phyloP scores from a whole-genome alignment of 2,329 filamentous ascomycete genomes.

The Botryosphaeria dothidea region DNA sequence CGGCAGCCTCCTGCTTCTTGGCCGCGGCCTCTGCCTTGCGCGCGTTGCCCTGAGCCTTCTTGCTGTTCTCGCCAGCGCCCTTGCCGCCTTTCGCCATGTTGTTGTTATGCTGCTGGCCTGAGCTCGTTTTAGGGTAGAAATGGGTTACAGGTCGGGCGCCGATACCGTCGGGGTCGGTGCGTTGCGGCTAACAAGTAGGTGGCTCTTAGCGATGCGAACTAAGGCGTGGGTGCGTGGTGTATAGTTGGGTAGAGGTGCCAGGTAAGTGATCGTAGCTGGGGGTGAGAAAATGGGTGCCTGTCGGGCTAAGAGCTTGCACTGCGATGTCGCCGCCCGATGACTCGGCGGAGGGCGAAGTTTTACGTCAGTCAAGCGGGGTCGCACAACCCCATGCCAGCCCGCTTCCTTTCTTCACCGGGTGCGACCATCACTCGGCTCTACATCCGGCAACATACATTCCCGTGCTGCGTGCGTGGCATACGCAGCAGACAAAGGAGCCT shows the following conservation, averaged over 20 bases:
- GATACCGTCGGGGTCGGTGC: background rate
- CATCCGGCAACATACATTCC: background rate
- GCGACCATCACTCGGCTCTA: background rate
- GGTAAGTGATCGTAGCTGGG: background rate
- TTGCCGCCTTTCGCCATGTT: slow-evolving; percentile 62
- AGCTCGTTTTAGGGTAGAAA: slow-evolving; percentile 1
- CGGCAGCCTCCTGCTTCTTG: slow-evolving; percentile 71
- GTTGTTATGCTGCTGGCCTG: background rate
- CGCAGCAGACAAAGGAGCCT: background rate
- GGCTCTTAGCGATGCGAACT: background rate
- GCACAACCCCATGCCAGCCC: background rate
- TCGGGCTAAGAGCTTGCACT: slow-evolving; percentile 15
- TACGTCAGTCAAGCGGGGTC: slow-evolving; percentile 12
- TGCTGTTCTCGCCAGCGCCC: slow-evolving; percentile 69
- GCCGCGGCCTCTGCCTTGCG: slow-evolving; percentile 89
- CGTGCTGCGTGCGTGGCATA: background rate
- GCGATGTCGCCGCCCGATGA: slow-evolving; percentile 17
- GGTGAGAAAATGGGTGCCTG: background rate
- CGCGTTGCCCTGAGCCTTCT: slow-evolving; percentile 87
- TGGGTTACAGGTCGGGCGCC: background rate
- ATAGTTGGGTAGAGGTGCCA: background rate
- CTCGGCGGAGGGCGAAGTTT: background rate
- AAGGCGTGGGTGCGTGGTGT: background rate
- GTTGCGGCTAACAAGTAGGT: background rate
- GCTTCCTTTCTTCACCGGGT: background rate